Percentiles rank a stretch among this genome's conserved stretches.
Evolutionary conservation across 2,329 filamentous ascomycete species (phyloP).

Genomic region (Aspergillus neotritici): DNA sequence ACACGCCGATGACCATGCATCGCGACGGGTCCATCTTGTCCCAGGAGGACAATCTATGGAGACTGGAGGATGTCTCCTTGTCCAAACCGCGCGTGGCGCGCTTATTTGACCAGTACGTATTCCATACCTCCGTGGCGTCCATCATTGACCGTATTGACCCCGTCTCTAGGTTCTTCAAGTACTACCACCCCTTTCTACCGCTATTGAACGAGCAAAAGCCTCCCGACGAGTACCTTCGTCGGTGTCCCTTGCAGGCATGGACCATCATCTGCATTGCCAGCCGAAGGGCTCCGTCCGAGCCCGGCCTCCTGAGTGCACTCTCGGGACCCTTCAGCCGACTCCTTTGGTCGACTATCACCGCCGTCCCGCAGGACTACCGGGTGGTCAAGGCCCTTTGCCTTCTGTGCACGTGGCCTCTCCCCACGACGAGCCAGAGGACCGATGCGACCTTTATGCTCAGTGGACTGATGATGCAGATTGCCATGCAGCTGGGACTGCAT

Average conservation of each 20-base stretch:
- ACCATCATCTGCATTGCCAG: conserved; percentile 57
- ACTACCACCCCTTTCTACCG: conserved; percentile 59
- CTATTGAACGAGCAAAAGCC: conserved; percentile 52
- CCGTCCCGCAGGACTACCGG: conserved; percentile 57
- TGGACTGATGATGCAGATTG: conserved; percentile 61
- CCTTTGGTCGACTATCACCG: conserved; percentile 55
- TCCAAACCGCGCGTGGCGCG: conserved; percentile 35
- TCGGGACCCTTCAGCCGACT: conserved; percentile 49
- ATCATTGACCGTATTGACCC: not conserved
- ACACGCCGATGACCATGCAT: conserved; percentile 30
- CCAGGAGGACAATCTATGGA: conserved; percentile 41
- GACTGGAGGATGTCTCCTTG: conserved; percentile 44
- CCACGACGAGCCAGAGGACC: conserved; percentile 55
- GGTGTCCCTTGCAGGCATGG: conserved; percentile 59
- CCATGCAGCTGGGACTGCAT: conserved; percentile 59
- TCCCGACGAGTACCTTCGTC: conserved; percentile 52
- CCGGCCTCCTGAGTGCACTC: conserved; percentile 48
- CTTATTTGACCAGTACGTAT: conserved; percentile 39
- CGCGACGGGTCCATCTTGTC: conserved; percentile 30
- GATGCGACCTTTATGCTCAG: conserved; percentile 60
- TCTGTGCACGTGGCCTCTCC: conserved; percentile 59
- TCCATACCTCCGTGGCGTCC: not conserved
- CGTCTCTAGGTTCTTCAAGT: conserved; percentile 52
- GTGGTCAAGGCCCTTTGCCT: conserved; percentile 59
- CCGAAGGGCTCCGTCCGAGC: conserved; percentile 52